A percentile compares a stretch with the other conserved stretches of the same genome.
phyloP scores from a whole-genome alignment of 306 rosid genomes.

The Ormosia emarginata region DNA sequence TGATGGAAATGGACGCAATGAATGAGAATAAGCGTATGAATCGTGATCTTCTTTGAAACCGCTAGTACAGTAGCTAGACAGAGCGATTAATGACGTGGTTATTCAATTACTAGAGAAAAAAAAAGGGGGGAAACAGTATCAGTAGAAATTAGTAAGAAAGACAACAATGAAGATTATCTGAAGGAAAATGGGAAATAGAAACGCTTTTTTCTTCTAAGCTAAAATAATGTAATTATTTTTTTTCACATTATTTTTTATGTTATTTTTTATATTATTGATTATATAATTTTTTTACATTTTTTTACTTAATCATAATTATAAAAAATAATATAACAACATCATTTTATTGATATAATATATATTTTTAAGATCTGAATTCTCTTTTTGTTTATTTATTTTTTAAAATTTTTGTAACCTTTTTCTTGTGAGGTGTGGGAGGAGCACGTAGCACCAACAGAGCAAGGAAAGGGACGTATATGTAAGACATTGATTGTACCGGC shows the following conservation, averaged over 20 bases:
- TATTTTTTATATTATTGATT: too few species aligned
- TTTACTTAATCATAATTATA: too few species aligned
- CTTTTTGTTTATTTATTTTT: not conserved
- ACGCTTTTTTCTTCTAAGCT: not conserved
- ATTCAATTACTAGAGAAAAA: not conserved
- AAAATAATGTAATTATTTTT: not conserved
- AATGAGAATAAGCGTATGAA: conserved; percentile 22
- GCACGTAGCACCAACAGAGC: conserved; percentile 13
- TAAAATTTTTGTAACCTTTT: not conserved
- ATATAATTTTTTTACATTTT: too few species aligned
- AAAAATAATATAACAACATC: too few species aligned
- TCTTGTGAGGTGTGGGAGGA: conserved; percentile 1
- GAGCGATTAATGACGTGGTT: not conserved
- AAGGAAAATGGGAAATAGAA: not conserved
- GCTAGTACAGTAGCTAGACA: not conserved
- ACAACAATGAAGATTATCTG: not conserved
- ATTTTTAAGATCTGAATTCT: not conserved
- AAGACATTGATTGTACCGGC: conserved; percentile 36
- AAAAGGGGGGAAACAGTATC: not conserved
- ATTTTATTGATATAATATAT: too few species aligned
- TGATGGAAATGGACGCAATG: not conserved
- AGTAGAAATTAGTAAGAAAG: not conserved
- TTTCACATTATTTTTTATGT: too few species aligned
- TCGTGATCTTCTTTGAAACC: conserved; percentile 21
- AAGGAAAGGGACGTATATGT: conserved; percentile 21